Conservation (phyloP, 805 yeast genomes). For the Priceomyces fermenticarens region DNA sequence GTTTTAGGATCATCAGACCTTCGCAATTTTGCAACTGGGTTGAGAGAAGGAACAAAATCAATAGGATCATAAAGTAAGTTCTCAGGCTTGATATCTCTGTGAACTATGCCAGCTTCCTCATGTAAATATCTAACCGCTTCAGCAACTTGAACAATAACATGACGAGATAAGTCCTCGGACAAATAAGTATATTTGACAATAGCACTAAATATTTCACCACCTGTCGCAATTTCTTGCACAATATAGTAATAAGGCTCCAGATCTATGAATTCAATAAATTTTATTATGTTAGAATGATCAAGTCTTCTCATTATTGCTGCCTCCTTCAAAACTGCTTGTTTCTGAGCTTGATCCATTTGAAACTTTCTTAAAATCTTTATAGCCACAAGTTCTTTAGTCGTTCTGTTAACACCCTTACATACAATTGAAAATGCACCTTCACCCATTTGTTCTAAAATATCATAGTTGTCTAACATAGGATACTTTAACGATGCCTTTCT, state of each 20-base stretch:
- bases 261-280: constrained; percentile 64
- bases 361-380: constrained; percentile 65
- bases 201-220: constrained; percentile 74
- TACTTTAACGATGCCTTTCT: constrained; percentile 20
- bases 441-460: constrained; percentile 54
- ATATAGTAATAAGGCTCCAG: constrained; percentile 60
- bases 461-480: constrained; percentile 41
- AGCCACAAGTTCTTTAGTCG: constrained; percentile 44
- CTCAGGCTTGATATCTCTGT: constrained; percentile 82
- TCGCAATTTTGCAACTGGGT: constrained; percentile 40
- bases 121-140: constrained; percentile 67
- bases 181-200: constrained; percentile 66
- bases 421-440: constrained; percentile 84
- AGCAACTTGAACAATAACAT: constrained; percentile 61
- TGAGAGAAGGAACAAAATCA: constrained; percentile 43
- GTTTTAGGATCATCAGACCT: constrained; percentile 65
- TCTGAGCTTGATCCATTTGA: constrained; percentile 59
- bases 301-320: constrained; percentile 70
- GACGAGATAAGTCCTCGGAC: constrained; percentile 62
- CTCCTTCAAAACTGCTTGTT: constrained; percentile 74
- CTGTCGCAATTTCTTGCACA: constrained; percentile 68
- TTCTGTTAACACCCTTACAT: constrained; percentile 51
- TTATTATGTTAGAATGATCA: constrained; percentile 61
- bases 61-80: constrained; percentile 66
- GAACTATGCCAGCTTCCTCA: constrained; percentile 72